phyloP scores from a whole-genome alignment of 2,329 filamentous ascomycete species.

The Aspergillus sp. region DNA sequence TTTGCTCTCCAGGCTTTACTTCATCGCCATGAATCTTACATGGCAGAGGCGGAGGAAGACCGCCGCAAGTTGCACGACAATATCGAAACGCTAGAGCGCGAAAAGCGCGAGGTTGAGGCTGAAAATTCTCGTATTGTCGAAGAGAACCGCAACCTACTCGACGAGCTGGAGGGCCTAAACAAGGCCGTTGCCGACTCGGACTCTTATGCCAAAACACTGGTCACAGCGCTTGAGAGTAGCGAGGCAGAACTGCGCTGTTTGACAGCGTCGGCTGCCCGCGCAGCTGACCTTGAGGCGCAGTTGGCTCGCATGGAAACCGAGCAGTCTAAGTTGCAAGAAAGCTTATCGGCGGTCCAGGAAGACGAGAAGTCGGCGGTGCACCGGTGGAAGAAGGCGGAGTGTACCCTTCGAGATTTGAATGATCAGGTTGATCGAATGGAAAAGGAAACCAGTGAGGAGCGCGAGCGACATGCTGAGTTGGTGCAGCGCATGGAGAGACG shows the following conservation, averaged over 20 bases:
- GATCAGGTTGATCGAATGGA: conserved; percentile 89
- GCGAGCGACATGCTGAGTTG: conserved; percentile 77
- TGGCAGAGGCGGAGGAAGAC: conserved; percentile 86
- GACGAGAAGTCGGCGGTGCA: conserved; percentile 77
- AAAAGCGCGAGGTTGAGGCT: conserved; percentile 72
- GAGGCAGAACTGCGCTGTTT: conserved; percentile 75
- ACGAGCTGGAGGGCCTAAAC: conserved; percentile 84
- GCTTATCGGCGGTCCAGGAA: conserved; percentile 65
- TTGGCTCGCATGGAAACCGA: conserved; percentile 77
- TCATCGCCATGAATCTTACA: conserved; percentile 88
- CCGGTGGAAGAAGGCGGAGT: conserved; percentile 83
- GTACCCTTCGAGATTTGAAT: conserved; percentile 73
- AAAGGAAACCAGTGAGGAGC: conserved; percentile 75
- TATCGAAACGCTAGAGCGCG: conserved; percentile 72
- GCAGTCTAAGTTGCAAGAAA: conserved; percentile 69
- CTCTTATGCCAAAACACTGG: conserved; percentile 72
- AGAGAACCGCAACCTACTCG: conserved; percentile 77
- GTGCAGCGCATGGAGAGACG: conserved; percentile 81
- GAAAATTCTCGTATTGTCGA: conserved; percentile 76
- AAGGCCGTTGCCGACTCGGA: conserved; percentile 77
- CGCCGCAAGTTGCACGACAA: conserved; percentile 69
- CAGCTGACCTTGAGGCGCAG: conserved; percentile 77
- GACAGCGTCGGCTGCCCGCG: conserved; percentile 70
- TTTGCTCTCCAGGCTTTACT: conserved; percentile 81
- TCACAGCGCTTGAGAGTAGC: conserved; percentile 72